phyloP scores from a whole-genome alignment of 306 rosid species.

The Citrullus colocynthis region DNA sequence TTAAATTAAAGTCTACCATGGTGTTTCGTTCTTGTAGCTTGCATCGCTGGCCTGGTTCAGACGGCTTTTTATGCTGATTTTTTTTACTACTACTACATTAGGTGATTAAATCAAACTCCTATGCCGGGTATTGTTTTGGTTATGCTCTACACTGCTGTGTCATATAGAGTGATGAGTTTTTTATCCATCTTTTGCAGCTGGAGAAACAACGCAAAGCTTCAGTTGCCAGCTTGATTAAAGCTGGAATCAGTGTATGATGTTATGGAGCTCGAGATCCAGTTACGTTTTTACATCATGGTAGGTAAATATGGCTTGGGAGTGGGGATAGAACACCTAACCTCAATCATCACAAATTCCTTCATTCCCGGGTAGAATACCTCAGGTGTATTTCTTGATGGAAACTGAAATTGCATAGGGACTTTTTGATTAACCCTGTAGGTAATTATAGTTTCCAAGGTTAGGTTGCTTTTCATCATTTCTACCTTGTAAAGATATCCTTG shows the following conservation, averaged over 20 bases:
- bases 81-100: slow-evolving; percentile 86
- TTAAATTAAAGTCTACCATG: neutral
- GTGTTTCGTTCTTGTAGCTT: slow-evolving; percentile 35
- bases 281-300: slow-evolving; percentile 8
- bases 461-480: slow-evolving; percentile 5
- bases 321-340: neutral
- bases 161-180: neutral
- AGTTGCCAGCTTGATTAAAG: slow-evolving; percentile 65
- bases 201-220: slow-evolving; percentile 78
- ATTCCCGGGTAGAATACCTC: neutral
- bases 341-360: slow-evolving; percentile 4
- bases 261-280: slow-evolving; percentile 15
- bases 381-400: slow-evolving; percentile 1
- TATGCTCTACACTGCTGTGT: neutral
- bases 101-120: slow-evolving; percentile 27
- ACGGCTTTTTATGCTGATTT: slow-evolving; percentile 91
- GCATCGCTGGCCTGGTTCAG: slow-evolving; percentile 75
- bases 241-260: slow-evolving; percentile 11
- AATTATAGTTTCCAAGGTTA: slow-evolving; percentile 1
- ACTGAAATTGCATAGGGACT: slow-evolving; percentile 15
- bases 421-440: slow-evolving; percentile 1
- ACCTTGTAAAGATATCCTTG: slow-evolving; percentile 13
- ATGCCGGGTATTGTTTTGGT: neutral
- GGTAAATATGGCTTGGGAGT: slow-evolving; percentile 7
- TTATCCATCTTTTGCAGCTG: slow-evolving; percentile 48